A percentile compares a stretch with the other conserved stretches of the same genome.
These are phyloP conservation scores for Solanum sejunctum DNA, from an alignment of 257 asterid genomes.

Conservation along the genomic window DNA sequence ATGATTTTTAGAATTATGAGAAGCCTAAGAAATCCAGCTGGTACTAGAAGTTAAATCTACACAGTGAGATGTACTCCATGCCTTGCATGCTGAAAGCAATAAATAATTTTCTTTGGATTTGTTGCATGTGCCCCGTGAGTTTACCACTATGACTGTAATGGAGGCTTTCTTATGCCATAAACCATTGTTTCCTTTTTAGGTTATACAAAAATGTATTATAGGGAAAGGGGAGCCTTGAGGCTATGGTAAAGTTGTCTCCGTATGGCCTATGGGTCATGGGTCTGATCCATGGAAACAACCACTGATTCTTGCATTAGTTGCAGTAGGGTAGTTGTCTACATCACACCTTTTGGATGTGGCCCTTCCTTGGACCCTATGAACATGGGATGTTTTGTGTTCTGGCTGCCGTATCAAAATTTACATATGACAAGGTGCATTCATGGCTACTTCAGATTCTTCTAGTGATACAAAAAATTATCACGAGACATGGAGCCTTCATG, in stretches of 20 bases:
- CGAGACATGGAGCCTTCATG: background rate
- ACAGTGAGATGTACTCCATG: background rate
- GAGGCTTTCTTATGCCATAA: background rate
- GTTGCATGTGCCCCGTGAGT: background rate
- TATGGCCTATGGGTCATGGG: background rate
- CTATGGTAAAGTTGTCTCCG: background rate
- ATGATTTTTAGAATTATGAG: background rate
- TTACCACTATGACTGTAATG: background rate
- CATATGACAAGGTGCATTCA: background rate
- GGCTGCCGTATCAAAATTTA: background rate
- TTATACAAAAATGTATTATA: background rate
- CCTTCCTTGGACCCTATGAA: background rate
- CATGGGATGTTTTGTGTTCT: background rate
- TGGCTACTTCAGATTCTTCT: background rate
- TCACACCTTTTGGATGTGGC: background rate
- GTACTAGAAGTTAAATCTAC: background rate
- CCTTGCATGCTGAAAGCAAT: background rate
- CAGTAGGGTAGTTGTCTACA: background rate
- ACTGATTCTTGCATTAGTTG: background rate
- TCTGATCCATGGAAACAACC: background rate
- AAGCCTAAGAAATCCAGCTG: background rate
- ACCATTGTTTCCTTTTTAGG: background rate
- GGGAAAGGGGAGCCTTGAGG: background rate
- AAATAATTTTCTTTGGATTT: background rate
- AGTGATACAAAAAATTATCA: background rate